Evolutionary conservation across 2,329 filamentous ascomycete species (phyloP).

Genomic region (Aschersonia sp.): DNA sequence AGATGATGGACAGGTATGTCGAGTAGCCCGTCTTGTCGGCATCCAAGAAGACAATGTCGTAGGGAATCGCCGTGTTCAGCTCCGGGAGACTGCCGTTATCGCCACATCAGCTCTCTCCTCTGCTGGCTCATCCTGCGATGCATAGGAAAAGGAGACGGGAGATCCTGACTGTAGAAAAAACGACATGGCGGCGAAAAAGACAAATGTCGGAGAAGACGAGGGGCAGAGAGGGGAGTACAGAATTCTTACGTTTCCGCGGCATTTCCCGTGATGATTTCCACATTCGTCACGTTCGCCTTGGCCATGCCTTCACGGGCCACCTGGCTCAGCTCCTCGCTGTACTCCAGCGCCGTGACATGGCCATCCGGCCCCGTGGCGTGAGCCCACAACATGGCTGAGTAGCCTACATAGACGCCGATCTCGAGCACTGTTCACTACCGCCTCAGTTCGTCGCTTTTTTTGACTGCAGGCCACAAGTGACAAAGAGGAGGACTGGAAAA

Average conservation of each 20-base stretch:
- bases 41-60: slow-evolving; percentile 39
- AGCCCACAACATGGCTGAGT: slow-evolving; percentile 32
- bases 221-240: neutral
- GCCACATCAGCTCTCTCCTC: neutral
- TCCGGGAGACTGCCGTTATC: slow-evolving; percentile 16
- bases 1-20: slow-evolving; percentile 28
- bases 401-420: slow-evolving; percentile 32
- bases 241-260: slow-evolving; percentile 28
- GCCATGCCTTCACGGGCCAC: slow-evolving; percentile 23
- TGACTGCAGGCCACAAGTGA: neutral
- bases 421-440: slow-evolving; percentile 23
- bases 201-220: too few species aligned
- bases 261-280: slow-evolving; percentile 31
- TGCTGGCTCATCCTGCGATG: neutral
- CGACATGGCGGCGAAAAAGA: too few species aligned
- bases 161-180: neutral
- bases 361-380: slow-evolving; percentile 29
- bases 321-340: slow-evolving; percentile 25
- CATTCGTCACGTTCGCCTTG: slow-evolving; percentile 25
- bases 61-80: slow-evolving; percentile 19
- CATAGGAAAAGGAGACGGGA: neutral
- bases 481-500: neutral
- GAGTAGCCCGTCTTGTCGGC: slow-evolving; percentile 38
- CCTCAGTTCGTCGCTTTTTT: too few species aligned
- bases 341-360: slow-evolving; percentile 30